A percentile compares a stretch with the other conserved stretches of the same genome.
Evolutionary conservation across 179 eudicot species (phyloP).

Genomic region (Silene coronaria): DNA sequence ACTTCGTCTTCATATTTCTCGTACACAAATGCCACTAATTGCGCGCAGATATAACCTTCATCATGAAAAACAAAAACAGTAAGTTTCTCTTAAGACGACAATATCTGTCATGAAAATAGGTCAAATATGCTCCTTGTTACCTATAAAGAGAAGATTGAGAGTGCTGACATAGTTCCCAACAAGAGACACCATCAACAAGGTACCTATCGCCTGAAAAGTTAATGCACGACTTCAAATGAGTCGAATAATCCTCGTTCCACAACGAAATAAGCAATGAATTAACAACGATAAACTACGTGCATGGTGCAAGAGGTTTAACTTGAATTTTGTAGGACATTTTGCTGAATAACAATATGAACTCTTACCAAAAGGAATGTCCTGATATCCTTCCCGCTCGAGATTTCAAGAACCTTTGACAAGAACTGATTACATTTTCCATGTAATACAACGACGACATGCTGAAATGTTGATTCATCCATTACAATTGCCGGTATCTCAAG

Average conservation of each 20-base stretch:
- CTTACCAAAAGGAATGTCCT: slow-evolving; percentile 46
- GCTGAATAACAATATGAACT: not conserved
- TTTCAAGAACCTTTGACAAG: slow-evolving; percentile 27
- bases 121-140: slow-evolving; percentile 24
- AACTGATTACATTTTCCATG: slow-evolving; percentile 27
- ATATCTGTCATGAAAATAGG: not conserved
- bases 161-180: slow-evolving; percentile 45
- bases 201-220: slow-evolving; percentile 34
- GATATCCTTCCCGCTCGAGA: slow-evolving; percentile 46
- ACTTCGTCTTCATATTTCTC: slow-evolving; percentile 47
- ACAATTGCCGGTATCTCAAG: slow-evolving; percentile 33
- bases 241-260: not conserved
- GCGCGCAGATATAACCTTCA: slow-evolving; percentile 37
- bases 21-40: slow-evolving; percentile 46
- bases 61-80: not conserved
- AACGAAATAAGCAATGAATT: not conserved
- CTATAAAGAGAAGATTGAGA: slow-evolving; percentile 46
- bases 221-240: not conserved
- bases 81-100: not conserved
- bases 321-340: too few species aligned
- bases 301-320: not conserved
- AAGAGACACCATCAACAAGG: slow-evolving; percentile 38
- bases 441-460: slow-evolving; percentile 23
- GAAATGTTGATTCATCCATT: slow-evolving; percentile 28
- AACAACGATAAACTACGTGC: too few species aligned